phyloP scores from a whole-genome alignment of 164 flowering plant genomes.

The Vitis amurensis region DNA sequence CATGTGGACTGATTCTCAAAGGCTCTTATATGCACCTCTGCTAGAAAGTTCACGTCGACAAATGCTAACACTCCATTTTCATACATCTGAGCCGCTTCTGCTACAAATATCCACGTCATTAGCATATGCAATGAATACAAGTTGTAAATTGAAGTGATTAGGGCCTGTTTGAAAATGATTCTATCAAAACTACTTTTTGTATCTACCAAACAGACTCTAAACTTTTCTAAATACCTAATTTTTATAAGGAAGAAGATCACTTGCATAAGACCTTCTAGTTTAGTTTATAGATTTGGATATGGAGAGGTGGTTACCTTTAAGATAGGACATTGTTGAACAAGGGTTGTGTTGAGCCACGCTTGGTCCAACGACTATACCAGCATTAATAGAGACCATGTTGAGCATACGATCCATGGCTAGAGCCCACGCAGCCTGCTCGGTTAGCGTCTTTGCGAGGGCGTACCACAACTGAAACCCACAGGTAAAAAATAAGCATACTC shows the following conservation, averaged over 20 bases:
- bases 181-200: not conserved
- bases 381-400: conserved; percentile 71
- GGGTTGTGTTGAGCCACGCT: conserved; percentile 45
- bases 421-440: conserved; percentile 81
- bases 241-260: too few relatives aligned
- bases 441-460: conserved; percentile 64
- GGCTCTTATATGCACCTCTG: conserved; percentile 58
- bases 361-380: conserved; percentile 62
- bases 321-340: conserved; percentile 47
- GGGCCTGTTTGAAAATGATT: too few relatives aligned
- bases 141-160: too few relatives aligned
- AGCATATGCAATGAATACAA: too few relatives aligned
- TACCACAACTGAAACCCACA: conserved; percentile 55
- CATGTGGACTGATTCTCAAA: conserved; percentile 50
- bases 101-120: not conserved
- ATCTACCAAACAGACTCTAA: too few relatives aligned
- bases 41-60: conserved; percentile 58
- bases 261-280: too few relatives aligned
- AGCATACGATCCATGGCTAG: conserved; percentile 73
- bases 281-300: too few relatives aligned
- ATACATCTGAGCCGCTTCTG: conserved; percentile 77
- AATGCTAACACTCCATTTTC: conserved; percentile 63
- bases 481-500: not conserved
- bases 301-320: conserved; percentile 38
- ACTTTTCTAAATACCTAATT: too few relatives aligned